Conservation (phyloP, 2,329 filamentous ascomycete genomes). For the Nannizzia gypsea region DNA sequence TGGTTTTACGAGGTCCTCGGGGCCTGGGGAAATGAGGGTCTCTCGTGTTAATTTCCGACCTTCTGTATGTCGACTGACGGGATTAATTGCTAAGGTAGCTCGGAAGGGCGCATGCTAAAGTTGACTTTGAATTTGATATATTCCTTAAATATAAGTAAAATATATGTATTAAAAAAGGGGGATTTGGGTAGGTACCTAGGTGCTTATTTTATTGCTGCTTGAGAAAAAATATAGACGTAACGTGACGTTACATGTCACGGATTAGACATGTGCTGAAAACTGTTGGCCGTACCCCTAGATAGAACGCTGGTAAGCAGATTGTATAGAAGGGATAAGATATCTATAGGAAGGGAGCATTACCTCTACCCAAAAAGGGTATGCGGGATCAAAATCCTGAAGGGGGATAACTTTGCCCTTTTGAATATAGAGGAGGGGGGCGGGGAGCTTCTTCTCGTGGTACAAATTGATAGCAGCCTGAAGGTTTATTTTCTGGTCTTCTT, state of each 20-base stretch:
- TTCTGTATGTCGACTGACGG: too few relatives aligned
- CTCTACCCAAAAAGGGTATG: conserved; percentile 7
- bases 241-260: too few relatives aligned
- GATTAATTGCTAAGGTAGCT: too few relatives aligned
- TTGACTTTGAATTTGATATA: too few relatives aligned
- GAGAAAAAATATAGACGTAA: too few relatives aligned
- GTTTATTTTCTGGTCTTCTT: conserved; percentile 10
- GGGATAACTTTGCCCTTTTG: conserved; percentile 7
- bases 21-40: neutral
- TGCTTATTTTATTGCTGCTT: too few relatives aligned
- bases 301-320: neutral
- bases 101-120: too few relatives aligned
- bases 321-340: neutral
- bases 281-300: neutral
- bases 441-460: conserved; percentile 6
- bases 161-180: too few relatives aligned
- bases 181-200: too few relatives aligned
- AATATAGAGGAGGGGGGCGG: neutral
- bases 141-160: too few relatives aligned
- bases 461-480: conserved; percentile 10
- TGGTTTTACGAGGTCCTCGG: neutral
- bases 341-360: conserved; percentile 7
- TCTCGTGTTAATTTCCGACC: neutral
- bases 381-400: conserved; percentile 3
- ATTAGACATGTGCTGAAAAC: neutral